Evolutionary conservation across 192 early-diverging fungal genomes (phyloP).

Genomic region (Thamnidium elegans): DNA sequence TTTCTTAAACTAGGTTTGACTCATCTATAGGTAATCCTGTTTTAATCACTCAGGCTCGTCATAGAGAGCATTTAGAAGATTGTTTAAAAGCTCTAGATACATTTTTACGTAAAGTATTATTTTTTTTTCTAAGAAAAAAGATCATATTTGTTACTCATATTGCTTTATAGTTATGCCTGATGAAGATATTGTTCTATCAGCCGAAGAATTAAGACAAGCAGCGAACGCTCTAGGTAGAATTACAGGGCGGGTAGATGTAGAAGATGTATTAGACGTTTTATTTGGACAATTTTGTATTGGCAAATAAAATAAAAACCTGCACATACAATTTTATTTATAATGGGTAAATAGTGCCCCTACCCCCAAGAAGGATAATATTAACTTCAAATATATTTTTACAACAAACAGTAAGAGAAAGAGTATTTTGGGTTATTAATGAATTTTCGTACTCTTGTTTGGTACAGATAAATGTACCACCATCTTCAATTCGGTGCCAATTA

Average conservation of each 20-base stretch:
- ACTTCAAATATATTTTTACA: too few relatives aligned
- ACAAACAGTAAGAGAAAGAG: too few relatives aligned
- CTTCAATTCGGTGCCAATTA: too few relatives aligned
- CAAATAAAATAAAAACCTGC: conserved; percentile 44
- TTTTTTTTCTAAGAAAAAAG: background rate
- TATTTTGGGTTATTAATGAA: too few relatives aligned
- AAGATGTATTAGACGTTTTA: conserved; percentile 70
- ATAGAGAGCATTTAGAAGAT: conserved; percentile 59
- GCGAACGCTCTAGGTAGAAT: conserved; percentile 64
- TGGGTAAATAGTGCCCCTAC: too few relatives aligned
- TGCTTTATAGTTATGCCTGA: conserved; percentile 21
- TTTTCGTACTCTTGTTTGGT: too few relatives aligned
- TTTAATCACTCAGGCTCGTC: conserved; percentile 67
- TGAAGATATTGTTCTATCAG: conserved; percentile 63
- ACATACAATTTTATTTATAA: background rate
- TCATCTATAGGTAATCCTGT: conserved; percentile 25
- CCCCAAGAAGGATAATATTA: too few relatives aligned
- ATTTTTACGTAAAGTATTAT: conserved; percentile 43
- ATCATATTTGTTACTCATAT: background rate
- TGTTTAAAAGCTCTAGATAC: conserved; percentile 48
- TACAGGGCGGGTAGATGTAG: conserved; percentile 69
- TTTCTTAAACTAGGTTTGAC: conserved; percentile 14
- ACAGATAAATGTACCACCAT: too few relatives aligned
- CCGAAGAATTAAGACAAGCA: conserved; percentile 69
- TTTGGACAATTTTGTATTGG: conserved; percentile 82